Conservation (phyloP, 805 yeast species). For the Spathaspora girioi region DNA sequence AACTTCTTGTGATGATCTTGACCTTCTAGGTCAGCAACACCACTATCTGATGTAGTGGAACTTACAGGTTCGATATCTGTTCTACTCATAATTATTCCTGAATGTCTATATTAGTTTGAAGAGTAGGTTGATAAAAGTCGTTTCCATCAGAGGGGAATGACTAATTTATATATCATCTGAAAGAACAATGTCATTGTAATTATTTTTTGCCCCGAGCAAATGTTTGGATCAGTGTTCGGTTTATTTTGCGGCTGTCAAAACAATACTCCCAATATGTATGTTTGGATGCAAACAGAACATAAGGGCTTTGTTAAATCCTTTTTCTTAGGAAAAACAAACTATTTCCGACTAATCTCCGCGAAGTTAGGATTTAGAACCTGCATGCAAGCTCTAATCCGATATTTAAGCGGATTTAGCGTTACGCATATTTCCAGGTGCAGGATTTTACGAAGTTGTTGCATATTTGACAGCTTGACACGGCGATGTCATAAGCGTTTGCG, state of each 20-base stretch:
- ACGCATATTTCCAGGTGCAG: too few species aligned
- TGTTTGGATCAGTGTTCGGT: too few species aligned
- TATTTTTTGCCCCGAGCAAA: too few species aligned
- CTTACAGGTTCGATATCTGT: not conserved
- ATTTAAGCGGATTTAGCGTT: too few species aligned
- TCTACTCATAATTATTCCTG: not conserved
- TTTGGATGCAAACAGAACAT: not conserved
- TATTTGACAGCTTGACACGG: too few species aligned
- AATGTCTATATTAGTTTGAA: too few species aligned
- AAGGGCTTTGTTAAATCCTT: not conserved
- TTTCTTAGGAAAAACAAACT: not conserved
- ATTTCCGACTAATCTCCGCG: not conserved
- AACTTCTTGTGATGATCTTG: slow-evolving; percentile 3
- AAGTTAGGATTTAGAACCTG: not conserved
- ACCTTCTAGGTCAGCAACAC: not conserved
- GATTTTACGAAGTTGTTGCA: too few species aligned
- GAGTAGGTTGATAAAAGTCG: not conserved
- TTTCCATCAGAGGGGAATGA: not conserved
- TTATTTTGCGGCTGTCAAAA: too few species aligned
- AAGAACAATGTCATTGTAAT: not conserved
- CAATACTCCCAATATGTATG: not conserved
- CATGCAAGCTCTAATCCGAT: too few species aligned
- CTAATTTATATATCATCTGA: not conserved
- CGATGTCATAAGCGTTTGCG: too few species aligned
- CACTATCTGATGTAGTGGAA: not conserved